phyloP scores from a whole-genome alignment of 306 rosid species.

The Citrullus mucosospermus region DNA sequence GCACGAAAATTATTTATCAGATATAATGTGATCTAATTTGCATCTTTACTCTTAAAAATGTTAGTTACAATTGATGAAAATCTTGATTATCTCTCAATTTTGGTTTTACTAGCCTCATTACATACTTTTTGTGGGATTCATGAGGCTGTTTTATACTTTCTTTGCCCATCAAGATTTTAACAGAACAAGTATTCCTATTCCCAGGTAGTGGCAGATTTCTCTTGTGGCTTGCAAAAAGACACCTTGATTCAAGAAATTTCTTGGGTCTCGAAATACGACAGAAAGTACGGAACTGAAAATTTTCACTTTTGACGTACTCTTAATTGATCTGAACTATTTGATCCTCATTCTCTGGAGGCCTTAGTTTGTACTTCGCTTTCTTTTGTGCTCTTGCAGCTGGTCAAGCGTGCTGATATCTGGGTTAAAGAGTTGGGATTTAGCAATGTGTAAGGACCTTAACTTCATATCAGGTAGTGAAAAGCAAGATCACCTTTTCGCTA shows the following conservation, averaged over 20 bases:
- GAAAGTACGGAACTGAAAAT: constrained; percentile 33
- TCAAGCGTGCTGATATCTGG: constrained; percentile 72
- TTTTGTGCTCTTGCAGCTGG: constrained; percentile 45
- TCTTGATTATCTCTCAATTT: background rate
- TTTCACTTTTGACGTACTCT: background rate
- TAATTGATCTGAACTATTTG: background rate
- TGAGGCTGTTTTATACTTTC: background rate
- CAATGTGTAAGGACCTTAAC: constrained; percentile 48
- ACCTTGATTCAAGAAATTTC: constrained; percentile 43
- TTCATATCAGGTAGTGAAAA: constrained; percentile 11
- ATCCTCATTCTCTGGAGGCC: constrained; percentile 5
- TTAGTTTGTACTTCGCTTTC: background rate
- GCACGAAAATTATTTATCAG: background rate
- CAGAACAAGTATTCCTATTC: constrained; percentile 5
- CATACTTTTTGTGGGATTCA: background rate
- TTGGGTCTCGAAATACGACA: constrained; percentile 82
- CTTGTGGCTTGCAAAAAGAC: constrained; percentile 74
- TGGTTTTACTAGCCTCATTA: background rate
- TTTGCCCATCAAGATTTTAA: background rate
- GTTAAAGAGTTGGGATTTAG: constrained; percentile 61
- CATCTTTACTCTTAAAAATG: background rate
- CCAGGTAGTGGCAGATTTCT: constrained; percentile 90
- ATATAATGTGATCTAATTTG: background rate
- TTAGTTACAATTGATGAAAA: background rate
- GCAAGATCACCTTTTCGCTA: background rate